Percentiles rank a stretch among this genome's conserved stretches.
These are phyloP conservation scores for Xylaria polymorpha DNA, from an alignment of 2,329 filamentous ascomycete genomes.

Conservation along the genomic window DNA sequence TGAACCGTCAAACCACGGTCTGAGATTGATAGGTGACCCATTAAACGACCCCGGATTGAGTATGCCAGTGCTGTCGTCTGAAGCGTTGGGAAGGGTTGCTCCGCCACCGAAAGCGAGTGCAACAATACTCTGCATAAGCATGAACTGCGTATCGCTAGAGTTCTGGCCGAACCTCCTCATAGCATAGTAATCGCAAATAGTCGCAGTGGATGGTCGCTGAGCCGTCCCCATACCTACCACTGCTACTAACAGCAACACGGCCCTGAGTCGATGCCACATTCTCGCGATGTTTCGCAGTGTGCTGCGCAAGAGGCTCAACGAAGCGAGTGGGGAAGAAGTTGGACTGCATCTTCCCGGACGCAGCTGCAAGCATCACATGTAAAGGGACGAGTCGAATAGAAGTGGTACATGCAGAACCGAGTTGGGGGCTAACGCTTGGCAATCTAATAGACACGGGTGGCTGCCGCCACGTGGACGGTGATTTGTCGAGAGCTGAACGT, in stretches of 20 bases:
- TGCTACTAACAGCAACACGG: constrained; percentile 1
- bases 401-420: constrained; percentile 11
- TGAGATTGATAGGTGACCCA: constrained; percentile 13
- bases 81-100: constrained; percentile 10
- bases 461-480: constrained; percentile 8
- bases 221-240: constrained; percentile 10
- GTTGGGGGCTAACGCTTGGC: constrained; percentile 4
- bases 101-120: constrained; percentile 29
- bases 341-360: constrained; percentile 11
- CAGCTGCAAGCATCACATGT: constrained; percentile 9
- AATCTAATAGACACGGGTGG: constrained; percentile 4
- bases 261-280: constrained; percentile 18
- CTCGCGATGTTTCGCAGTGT: constrained; percentile 12
- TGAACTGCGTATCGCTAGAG: constrained; percentile 27
- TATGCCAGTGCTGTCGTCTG: constrained; percentile 25
- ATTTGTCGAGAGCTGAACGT: neutral
- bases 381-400: constrained; percentile 6
- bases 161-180: constrained; percentile 16
- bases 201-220: constrained; percentile 24
- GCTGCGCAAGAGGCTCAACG: constrained; percentile 15
- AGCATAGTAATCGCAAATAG: constrained; percentile 30
- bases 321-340: constrained; percentile 18
- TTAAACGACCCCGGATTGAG: constrained; percentile 21
- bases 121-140: constrained; percentile 29
- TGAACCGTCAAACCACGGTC: constrained; percentile 30